Evolutionary conservation across 1,284 basidiomycete species (phyloP).

Genomic region (Trichosporon faecale): DNA sequence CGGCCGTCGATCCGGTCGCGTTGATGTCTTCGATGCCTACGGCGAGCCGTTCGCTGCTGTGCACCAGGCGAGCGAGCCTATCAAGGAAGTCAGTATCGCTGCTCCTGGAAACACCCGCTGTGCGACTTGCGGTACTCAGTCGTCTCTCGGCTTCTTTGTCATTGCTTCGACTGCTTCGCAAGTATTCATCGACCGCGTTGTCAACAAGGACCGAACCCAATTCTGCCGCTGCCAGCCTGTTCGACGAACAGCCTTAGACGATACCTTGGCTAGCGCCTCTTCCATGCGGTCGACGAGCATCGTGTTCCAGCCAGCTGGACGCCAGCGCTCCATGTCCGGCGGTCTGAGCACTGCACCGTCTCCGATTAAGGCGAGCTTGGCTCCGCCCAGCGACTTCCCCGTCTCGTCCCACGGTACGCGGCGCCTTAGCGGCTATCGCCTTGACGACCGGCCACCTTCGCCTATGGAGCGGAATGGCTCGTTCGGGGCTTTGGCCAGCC

Average conservation of each 20-base stretch:
- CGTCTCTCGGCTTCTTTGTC: constrained; percentile 37
- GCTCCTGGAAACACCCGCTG: constrained; percentile 31
- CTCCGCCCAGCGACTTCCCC: constrained; percentile 35
- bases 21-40: constrained; percentile 38
- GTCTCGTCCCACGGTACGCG: constrained; percentile 41
- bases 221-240: constrained; percentile 35
- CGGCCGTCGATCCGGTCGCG: constrained; percentile 36
- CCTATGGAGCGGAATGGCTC: constrained; percentile 17
- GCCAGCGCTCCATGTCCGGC: constrained; percentile 11
- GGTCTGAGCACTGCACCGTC: constrained; percentile 2
- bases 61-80: constrained; percentile 9
- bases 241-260: constrained; percentile 29
- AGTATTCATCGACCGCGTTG: constrained; percentile 36
- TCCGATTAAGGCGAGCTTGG: not conserved
- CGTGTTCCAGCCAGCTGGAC: constrained; percentile 14
- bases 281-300: not conserved
- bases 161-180: constrained; percentile 33
- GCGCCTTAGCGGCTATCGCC: constrained; percentile 30
- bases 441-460: constrained; percentile 17
- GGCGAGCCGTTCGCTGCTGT: constrained; percentile 22
- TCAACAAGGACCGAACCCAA: constrained; percentile 14
- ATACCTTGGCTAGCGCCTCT: constrained; percentile 9
- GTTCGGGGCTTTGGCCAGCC: constrained; percentile 15
- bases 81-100: constrained; percentile 20
- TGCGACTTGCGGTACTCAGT: constrained; percentile 30